These are phyloP conservation scores for Dothideomycetes sp. DNA, from an alignment of 2,329 filamentous ascomycete species.

Conservation along the genomic window DNA sequence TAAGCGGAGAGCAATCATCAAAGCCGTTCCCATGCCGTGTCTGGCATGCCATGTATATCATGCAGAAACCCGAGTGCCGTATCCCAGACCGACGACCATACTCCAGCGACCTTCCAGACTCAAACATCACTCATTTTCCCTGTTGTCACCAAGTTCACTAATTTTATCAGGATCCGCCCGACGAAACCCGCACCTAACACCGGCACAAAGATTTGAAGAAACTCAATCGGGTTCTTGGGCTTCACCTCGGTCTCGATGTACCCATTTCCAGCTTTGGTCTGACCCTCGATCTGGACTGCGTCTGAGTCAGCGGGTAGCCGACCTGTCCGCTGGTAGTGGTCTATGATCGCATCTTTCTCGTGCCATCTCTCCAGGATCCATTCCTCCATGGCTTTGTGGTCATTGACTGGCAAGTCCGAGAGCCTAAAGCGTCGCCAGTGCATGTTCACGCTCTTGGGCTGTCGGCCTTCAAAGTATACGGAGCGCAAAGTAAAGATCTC, in stretches of 20 bases:
- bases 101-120: too few species aligned
- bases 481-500: conserved; percentile 76
- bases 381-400: conserved; percentile 59
- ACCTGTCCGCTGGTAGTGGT: conserved; percentile 61
- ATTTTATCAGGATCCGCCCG: conserved; percentile 19
- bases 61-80: too few species aligned
- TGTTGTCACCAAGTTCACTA: conserved; percentile 16
- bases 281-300: conserved; percentile 21
- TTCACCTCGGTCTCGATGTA: conserved; percentile 37
- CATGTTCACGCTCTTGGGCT: conserved; percentile 91
- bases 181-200: conserved; percentile 24
- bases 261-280: conserved; percentile 22
- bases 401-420: conserved; percentile 66
- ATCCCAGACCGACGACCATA: too few species aligned
- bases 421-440: conserved; percentile 84
- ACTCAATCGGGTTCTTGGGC: conserved; percentile 27
- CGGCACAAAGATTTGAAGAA: conserved; percentile 33
- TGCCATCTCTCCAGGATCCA: conserved; percentile 82
- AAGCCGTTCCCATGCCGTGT: background rate
- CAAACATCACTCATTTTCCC: conserved; percentile 5
- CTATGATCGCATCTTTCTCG: conserved; percentile 81
- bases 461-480: conserved; percentile 78
- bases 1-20: background rate
- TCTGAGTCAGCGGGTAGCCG: conserved; percentile 64
- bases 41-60: background rate